Evolutionary conservation across 2,329 filamentous ascomycete genomes (phyloP).

Genomic region (Hymenoscyphus linearis): DNA sequence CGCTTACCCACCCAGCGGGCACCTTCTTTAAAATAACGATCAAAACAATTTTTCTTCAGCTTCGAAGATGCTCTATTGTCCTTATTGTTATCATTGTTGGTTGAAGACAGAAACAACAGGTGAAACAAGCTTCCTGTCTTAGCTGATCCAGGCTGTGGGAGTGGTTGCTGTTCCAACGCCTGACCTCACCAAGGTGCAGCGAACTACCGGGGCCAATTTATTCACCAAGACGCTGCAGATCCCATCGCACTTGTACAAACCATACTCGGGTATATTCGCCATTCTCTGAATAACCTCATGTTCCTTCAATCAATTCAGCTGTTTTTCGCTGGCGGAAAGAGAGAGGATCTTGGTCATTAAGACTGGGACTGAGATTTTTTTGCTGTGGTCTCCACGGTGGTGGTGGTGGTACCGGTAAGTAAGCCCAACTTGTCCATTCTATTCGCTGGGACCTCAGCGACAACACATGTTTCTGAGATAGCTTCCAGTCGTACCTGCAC

Average conservation of each 20-base stretch:
- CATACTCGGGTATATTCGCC: neutral
- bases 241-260: neutral
- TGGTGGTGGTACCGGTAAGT: neutral
- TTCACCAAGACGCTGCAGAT: neutral
- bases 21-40: neutral
- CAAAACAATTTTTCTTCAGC: neutral
- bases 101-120: too few species aligned
- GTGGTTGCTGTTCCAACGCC: slow-evolving; percentile 1
- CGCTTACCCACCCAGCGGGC: neutral
- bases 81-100: neutral
- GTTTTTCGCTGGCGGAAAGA: neutral
- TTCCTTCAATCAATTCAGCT: neutral
- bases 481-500: neutral
- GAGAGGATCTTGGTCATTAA: neutral
- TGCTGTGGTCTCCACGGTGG: neutral
- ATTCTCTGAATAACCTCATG: neutral
- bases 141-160: neutral
- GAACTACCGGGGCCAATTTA: neutral
- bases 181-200: neutral
- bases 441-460: neutral
- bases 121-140: neutral
- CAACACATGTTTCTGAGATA: neutral
- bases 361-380: neutral
- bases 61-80: neutral
- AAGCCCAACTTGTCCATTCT: neutral